These are phyloP conservation scores for Aureoboletus auriporus DNA, from an alignment of 768 basidiomycete species.

Conservation along the genomic window DNA sequence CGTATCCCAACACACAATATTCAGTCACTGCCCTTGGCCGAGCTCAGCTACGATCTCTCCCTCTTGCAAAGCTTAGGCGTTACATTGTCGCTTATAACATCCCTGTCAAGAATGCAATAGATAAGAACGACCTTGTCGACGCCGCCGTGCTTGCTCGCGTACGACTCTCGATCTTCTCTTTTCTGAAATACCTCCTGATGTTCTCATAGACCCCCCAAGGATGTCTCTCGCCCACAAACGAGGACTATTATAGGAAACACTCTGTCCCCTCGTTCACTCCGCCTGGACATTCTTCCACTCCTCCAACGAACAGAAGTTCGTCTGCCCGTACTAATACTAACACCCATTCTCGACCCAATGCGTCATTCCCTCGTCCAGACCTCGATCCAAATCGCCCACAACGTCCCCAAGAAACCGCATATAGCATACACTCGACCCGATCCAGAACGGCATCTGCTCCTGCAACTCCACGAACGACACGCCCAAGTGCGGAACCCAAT, in stretches of 20 bases:
- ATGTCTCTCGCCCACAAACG: slow-evolving; percentile 55
- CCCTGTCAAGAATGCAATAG: slow-evolving; percentile 54
- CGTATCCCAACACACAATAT: slow-evolving; percentile 21
- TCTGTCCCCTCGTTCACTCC: slow-evolving; percentile 20
- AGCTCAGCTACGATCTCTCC: slow-evolving; percentile 49
- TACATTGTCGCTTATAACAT: slow-evolving; percentile 73
- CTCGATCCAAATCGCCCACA: slow-evolving; percentile 45
- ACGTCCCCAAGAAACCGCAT: slow-evolving; percentile 14
- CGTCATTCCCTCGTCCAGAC: slow-evolving; percentile 59
- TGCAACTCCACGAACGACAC: slow-evolving; percentile 9
- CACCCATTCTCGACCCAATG: slow-evolving; percentile 22
- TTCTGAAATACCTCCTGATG: background rate
- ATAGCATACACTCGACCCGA: slow-evolving; percentile 17
- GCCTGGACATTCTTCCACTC: slow-evolving; percentile 7
- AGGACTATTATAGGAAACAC: slow-evolving; percentile 42
- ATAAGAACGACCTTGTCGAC: slow-evolving; percentile 78
- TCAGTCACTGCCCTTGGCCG: slow-evolving; percentile 69
- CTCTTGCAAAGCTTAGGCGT: slow-evolving; percentile 60
- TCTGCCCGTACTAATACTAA: slow-evolving; percentile 9
- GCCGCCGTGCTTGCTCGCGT: slow-evolving; percentile 51
- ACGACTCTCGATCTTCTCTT: slow-evolving; percentile 19
- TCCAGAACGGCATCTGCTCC: slow-evolving; percentile 23
- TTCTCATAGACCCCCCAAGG: slow-evolving; percentile 49
- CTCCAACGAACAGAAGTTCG: slow-evolving; percentile 16
- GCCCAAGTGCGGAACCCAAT: background rate